phyloP scores from a whole-genome alignment of 139 green algal genomes.

The Chlorella sorokiniana region DNA sequence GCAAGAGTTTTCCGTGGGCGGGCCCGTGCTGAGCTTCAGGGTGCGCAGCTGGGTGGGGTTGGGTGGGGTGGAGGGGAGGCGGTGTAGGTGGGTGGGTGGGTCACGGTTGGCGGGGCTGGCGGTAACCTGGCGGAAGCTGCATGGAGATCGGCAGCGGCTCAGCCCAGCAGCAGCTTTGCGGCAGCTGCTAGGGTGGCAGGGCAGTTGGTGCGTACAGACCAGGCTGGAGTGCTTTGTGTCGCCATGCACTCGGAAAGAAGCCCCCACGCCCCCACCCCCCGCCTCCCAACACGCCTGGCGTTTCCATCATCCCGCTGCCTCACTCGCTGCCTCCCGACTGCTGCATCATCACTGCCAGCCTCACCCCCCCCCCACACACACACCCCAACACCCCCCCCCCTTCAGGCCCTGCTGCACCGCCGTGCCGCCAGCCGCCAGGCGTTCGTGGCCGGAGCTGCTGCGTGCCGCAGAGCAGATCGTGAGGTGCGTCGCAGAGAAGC shows the following conservation, averaged over 20 bases:
- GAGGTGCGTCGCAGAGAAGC: not conserved
- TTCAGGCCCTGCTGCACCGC: slow-evolving; percentile 27
- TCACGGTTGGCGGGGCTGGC: not conserved
- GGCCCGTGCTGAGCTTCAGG: slow-evolving; percentile 7
- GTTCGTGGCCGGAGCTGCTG: slow-evolving; percentile 25
- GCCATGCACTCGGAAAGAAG: no score
- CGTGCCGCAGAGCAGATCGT: slow-evolving; percentile 27
- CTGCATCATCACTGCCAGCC: not conserved
- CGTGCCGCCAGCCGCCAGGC: not conserved
- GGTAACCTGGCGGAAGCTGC: no score
- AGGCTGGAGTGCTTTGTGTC: no score
- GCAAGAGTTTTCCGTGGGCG: not conserved
- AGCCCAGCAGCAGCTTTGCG: no score
- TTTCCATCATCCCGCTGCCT: no score
- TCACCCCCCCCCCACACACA: not conserved
- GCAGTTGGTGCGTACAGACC: no score
- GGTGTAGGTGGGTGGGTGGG: not conserved
- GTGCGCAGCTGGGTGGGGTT: not conserved
- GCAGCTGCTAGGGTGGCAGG: no score
- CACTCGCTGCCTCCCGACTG: not conserved
- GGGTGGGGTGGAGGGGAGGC: not conserved
- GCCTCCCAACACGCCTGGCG: no score
- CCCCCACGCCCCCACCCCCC: no score
- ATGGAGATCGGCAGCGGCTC: no score
- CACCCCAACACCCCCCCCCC: not conserved